Evolutionary conservation across 345 rosid genomes (phyloP).

Genomic region (Dipteronia sinensis): DNA sequence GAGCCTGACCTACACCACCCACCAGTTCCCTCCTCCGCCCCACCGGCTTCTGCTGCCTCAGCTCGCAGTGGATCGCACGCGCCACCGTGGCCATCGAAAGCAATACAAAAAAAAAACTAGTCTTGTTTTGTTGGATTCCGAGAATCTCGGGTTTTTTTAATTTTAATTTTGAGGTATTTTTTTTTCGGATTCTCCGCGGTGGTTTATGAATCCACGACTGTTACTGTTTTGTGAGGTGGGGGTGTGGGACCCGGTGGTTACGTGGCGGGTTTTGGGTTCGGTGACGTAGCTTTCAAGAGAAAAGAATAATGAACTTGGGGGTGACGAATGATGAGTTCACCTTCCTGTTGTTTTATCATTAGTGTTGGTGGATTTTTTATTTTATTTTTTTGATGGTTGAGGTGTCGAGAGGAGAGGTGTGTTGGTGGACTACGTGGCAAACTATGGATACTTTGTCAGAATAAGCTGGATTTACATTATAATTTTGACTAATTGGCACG

Average conservation of each 20-base stretch:
- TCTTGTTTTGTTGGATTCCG: background rate
- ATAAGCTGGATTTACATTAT: no score
- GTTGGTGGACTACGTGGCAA: no score
- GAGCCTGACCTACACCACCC: constrained; percentile 28
- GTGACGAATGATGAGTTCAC: background rate
- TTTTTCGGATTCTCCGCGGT: constrained; percentile 1
- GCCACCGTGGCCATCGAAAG: constrained; percentile 59
- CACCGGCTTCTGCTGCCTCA: constrained; percentile 20
- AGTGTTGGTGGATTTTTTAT: background rate
- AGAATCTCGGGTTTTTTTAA: background rate
- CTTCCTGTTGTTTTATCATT: background rate
- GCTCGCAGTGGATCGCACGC: constrained; percentile 45
- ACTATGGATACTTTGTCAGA: no score
- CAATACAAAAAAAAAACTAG: background rate
- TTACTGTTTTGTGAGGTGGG: background rate
- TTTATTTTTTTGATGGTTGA: no score
- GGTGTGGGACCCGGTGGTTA: background rate
- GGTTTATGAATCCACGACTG: constrained; percentile 26
- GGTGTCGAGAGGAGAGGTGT: no score
- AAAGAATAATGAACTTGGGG: background rate
- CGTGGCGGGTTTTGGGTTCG: constrained; percentile 18
- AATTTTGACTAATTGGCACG: no score
- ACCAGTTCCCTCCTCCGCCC: constrained; percentile 26
- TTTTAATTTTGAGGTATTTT: no score
- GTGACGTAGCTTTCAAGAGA: constrained; percentile 22